Base-by-base conservation (phyloP, 2,329 filamentous ascomycete species). In the Lecanicillium sp. region DNA sequence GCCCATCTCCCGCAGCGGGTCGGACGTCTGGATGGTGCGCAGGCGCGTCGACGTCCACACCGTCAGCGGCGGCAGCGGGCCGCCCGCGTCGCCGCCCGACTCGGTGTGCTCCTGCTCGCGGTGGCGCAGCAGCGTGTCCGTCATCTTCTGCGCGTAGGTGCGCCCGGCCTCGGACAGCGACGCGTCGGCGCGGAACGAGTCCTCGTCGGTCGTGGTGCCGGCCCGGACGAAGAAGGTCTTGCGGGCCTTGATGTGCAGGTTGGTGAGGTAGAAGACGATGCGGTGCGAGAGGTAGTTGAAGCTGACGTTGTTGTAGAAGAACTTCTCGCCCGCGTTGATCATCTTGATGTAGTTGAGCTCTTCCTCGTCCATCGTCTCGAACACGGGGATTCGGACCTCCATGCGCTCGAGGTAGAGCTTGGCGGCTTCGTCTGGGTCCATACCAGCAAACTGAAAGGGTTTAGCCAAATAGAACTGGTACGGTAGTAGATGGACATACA, bases 261-360 rank as follows among this genome's bases (percentile, higher is more conserved):
- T 98, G 61, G 95, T 87, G 39, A 98, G 81, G 66, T 97, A 98
- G 68, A 98, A 98, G 48, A 98, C 91, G 56, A 98, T 98, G 52
- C 93, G 83, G 64, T 98, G 90, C 1, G 90, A 95, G 26, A 98
- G 78, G 62, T 98, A 98, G 58, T 90, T 91, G 66, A 98, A 97
- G 61, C 86, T 90, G 63, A 93, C 87, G 56, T 97, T 96, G 71
- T 98, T 98, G 67, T 97, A 91, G 58, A 91, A 86, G 61, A 98
- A 86, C 56, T 89, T 83, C 61, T 91, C 83, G 37, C 93, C 93
- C 7, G 93, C 93, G 58, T 98, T 98, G 64, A 97, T 95, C 91
- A 98, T 96, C 72, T 95, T 96, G 70, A 98, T 91, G 69, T 91
- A 98, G 64, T 97, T 95, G 54, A 98, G 77, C 56, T 97, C 90